Percentiles rank a stretch among this genome's conserved stretches.
phyloP scores from a whole-genome alignment of 768 basidiomycete genomes.

The Megacollybia marginata region DNA sequence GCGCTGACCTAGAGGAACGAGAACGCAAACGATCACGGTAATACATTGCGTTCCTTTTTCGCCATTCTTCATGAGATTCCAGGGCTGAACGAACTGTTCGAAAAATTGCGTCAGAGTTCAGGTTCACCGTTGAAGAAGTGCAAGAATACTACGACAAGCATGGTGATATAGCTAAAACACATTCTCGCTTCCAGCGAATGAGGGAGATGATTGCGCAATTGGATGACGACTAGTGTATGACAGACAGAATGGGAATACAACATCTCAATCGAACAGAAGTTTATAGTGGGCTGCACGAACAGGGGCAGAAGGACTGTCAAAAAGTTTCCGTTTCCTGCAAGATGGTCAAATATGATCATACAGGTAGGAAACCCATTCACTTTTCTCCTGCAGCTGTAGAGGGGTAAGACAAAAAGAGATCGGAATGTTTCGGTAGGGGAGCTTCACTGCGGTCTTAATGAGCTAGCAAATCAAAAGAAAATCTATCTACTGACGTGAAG shows the following conservation, averaged over 20 bases:
- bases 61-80: background rate
- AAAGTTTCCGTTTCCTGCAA: conserved; percentile 65
- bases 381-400: conserved; percentile 95
- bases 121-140: conserved; percentile 72
- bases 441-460: conserved; percentile 56
- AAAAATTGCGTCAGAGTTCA: conserved; percentile 61
- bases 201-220: conserved; percentile 35
- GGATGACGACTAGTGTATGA: background rate
- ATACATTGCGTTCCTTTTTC: background rate
- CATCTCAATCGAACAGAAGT: too few relatives aligned
- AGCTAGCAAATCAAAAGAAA: conserved; percentile 1
- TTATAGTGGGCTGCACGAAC: conserved; percentile 39
- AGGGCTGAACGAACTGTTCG: conserved; percentile 29
- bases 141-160: conserved; percentile 70
- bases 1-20: conserved; percentile 25
- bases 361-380: conserved; percentile 33
- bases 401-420: conserved; percentile 93
- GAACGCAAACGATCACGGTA: background rate
- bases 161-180: conserved; percentile 64
- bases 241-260: too few relatives aligned
- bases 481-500: conserved; percentile 58
- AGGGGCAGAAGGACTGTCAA: conserved; percentile 77
- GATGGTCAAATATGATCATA: background rate
- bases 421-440: conserved; percentile 92
- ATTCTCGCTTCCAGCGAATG: conserved; percentile 61